Base-by-base conservation (phyloP, 2,329 filamentous ascomycete species). In the Aureobasidium melanogenum region DNA sequence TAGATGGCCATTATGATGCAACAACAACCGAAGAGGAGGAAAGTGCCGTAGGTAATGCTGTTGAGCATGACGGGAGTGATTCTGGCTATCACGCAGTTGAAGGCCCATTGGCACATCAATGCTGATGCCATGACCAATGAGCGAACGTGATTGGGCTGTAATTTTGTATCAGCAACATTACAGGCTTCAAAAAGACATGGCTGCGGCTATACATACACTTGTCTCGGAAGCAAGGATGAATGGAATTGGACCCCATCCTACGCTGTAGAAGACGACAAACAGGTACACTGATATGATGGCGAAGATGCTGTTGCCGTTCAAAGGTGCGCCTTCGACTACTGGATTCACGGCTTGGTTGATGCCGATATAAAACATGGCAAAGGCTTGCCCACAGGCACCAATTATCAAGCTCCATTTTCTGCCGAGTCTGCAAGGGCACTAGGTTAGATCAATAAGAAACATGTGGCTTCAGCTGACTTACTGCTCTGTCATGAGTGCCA, bases 241-340 rank as follows among this genome's bases (percentile, higher is more conserved):
- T 0, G 76, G 75, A 7, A 75, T 75, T 0, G 76, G 76, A 5
- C 76, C 76, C 76, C 76, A 79, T 22, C 70, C 76, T 58, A 77
- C 76, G 2, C 71, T 74, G 68, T 77, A 78, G 66, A 78, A 78
- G 10, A 77, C 74, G 8, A 78, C 76, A 57, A 77, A 78, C 7
- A 78, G 69, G 63, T 80, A 81, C 5, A 82, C 76, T 68, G 79
- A 81, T 56, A 81, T 74, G 69, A 82, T 80, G 9, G 77, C 75
- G 52, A 81, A 76, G 50, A 73, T 74, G 48, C 86, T 87, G 12
- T 87, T 84, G 0, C 83, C 76, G 1, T 85, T 82, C 22, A 88
- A 83, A 5, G 76, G 67, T 2, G 76, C 67, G 7, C 80, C 82
- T 5, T 71, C 66, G 1, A 82, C 69, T 0, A 85, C 85, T 0